phyloP scores from a whole-genome alignment of 139 green algal species.

The Microglena sp. region DNA sequence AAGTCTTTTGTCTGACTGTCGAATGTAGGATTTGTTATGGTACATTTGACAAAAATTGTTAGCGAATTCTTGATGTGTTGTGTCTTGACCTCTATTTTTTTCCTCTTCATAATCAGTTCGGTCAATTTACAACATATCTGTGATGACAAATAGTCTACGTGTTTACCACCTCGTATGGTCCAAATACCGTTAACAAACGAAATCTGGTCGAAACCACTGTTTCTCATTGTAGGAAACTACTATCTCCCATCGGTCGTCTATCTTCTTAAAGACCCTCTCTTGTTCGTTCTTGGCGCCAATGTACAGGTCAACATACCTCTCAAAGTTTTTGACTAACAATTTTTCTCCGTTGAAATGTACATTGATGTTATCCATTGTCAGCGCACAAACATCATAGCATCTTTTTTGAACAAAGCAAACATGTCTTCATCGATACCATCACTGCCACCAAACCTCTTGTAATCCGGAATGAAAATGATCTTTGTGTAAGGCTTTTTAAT shows the following conservation, averaged over 20 bases:
- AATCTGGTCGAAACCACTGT: slow-evolving; percentile 37
- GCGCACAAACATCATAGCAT: slow-evolving; percentile 39
- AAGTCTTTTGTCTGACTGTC: slow-evolving; percentile 53
- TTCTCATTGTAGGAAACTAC: not conserved
- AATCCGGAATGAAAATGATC: slow-evolving; percentile 9
- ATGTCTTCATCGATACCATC: slow-evolving; percentile 27
- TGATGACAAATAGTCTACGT: slow-evolving; percentile 42
- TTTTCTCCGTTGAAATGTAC: slow-evolving; percentile 10
- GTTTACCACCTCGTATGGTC: slow-evolving; percentile 45
- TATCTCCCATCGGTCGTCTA: slow-evolving; percentile 32
- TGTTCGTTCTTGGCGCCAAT: not conserved
- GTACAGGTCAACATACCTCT: slow-evolving; percentile 45
- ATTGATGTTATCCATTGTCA: slow-evolving; percentile 8
- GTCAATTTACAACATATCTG: slow-evolving; percentile 10
- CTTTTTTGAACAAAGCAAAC: slow-evolving; percentile 39
- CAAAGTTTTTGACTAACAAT: slow-evolving; percentile 41
- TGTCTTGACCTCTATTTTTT: slow-evolving; percentile 3
- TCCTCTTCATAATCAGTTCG: slow-evolving; percentile 5
- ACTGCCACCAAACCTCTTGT: slow-evolving; percentile 7
- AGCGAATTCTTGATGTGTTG: slow-evolving; percentile 47
- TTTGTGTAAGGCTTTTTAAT: slow-evolving; percentile 15
- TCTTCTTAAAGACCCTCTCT: not conserved
- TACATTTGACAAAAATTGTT: slow-evolving; percentile 47
- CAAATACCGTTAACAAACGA: slow-evolving; percentile 55
- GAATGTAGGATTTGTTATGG: slow-evolving; percentile 53